phyloP scores from a whole-genome alignment of 2,329 filamentous ascomycete genomes.

The Aspergillus sp. region DNA sequence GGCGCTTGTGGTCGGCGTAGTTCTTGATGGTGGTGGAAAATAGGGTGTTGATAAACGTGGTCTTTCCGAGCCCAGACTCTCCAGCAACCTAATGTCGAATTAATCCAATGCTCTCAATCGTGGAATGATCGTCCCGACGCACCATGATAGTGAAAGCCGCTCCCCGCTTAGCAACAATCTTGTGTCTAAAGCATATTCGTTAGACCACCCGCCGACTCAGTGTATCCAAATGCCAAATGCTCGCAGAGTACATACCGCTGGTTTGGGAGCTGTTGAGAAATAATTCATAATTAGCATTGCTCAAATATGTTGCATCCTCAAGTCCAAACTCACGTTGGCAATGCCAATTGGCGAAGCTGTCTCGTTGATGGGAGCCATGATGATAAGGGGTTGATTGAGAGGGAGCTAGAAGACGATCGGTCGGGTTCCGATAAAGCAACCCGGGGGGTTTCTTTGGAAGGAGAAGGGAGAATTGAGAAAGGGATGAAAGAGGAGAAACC shows the following conservation, averaged over 20 bases:
- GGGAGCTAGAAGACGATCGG: conserved; percentile 21
- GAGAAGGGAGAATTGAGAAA: neutral
- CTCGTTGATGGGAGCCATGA: conserved; percentile 62
- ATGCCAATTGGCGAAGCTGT: conserved; percentile 72
- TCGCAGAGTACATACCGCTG: conserved; percentile 58
- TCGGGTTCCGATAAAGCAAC: conserved; percentile 21
- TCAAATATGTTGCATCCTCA: neutral
- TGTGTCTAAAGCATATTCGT: conserved; percentile 57
- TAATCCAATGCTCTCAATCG: conserved; percentile 26
- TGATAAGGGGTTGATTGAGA: conserved; percentile 30
- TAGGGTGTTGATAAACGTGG: conserved; percentile 99
- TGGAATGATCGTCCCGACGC: conserved; percentile 36
- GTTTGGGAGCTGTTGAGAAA: conserved; percentile 63
- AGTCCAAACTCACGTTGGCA: conserved; percentile 65
- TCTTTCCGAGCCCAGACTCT: conserved; percentile 98
- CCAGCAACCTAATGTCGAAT: conserved; percentile 76
- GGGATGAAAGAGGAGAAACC: conserved; percentile 3
- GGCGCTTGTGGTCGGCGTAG: conserved; percentile 99
- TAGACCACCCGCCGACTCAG: conserved; percentile 9
- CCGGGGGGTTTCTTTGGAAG: neutral
- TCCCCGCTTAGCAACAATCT: conserved; percentile 80
- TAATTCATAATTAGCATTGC: conserved; percentile 37
- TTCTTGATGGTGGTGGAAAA: conserved; percentile 99
- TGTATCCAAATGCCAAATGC: neutral
- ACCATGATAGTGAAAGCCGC: conserved; percentile 99